Evolutionary conservation across 2,329 filamentous ascomycete genomes (phyloP), one percentile per base, ranked within the genome.

Genomic region (Huntiella decipiens): DNA sequence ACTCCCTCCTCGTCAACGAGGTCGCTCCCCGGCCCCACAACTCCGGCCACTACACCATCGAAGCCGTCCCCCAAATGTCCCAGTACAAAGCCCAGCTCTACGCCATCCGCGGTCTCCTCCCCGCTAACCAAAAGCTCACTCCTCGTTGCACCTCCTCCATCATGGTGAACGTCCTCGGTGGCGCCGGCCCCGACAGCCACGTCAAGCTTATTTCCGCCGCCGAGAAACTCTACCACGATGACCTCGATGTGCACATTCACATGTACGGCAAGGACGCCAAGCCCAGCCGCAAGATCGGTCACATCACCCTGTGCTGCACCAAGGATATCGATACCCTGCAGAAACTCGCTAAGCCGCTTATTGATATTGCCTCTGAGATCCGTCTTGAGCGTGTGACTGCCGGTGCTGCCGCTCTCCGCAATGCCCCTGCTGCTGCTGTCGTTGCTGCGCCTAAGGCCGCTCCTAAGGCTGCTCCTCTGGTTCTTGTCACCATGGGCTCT

Each of bases 1-100:
- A 70, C 49, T 66, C 66, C 1, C 68, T 94, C 1, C 63, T 92
- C 48, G 71, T 95, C 54, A 94, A 93, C 60, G 86, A 94, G 62
- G 80, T 92, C 52, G 84, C 84, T 0, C 84, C 83, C 10, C 71
- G 84, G 12, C 66, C 67, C 48, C 87, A 95, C 63, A 95, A 95
- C 65, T 92, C 84, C 0, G 91, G 91, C 0, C 91, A 96, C 62
- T 88, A 87, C 63, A 93, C 83, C 2, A 96, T 96, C 52, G 88
- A 98, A 64, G 83, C 84, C 3, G 84, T 91, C 42, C 77, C 79
- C 0, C 74, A 88, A 50, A 70, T 79, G 64, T 94, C 86, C 1
- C 91, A 98, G 61, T 98, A 84, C 62, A 85, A 91, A 59, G 82
- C 85, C 2, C 87, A 98, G 58, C 73, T 96, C 7, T 75, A 79